A percentile compares a stretch with the other conserved stretches of the same genome.
Conservation (phyloP, 2,329 filamentous ascomycete genomes). For the Raffaelea albimanens region DNA sequence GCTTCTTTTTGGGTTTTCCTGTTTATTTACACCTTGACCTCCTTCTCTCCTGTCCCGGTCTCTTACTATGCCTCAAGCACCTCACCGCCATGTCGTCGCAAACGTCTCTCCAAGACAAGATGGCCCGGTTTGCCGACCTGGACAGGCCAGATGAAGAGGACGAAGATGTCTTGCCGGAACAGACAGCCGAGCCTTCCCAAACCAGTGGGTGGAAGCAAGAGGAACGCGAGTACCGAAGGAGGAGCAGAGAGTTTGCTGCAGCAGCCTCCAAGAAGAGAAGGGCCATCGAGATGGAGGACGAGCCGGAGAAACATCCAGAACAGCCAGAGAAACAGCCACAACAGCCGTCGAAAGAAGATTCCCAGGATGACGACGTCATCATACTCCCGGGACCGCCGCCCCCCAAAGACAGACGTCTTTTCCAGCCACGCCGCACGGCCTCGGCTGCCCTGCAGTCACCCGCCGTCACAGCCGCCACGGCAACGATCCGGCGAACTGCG, state of each 20-base stretch:
- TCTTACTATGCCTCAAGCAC: too few relatives aligned
- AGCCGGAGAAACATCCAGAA: not conserved
- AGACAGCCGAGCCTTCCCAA: not conserved
- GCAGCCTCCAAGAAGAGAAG: not conserved
- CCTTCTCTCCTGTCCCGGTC: too few relatives aligned
- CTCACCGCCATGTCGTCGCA: not conserved
- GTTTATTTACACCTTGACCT: too few relatives aligned
- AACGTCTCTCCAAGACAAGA: conserved; percentile 5
- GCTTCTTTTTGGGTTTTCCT: not conserved
- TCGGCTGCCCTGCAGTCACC: not conserved
- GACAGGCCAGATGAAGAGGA: conserved; percentile 1
- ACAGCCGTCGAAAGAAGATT: not conserved
- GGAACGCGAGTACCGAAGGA: not conserved
- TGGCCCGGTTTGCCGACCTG: conserved; percentile 6
- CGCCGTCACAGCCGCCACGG: not conserved
- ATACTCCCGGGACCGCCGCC: not conserved
- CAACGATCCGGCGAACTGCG: conserved; percentile 1
- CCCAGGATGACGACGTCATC: not conserved
- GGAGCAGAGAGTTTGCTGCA: not conserved
- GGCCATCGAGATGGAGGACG: not conserved
- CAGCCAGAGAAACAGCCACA: not conserved
- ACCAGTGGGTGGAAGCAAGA: not conserved
- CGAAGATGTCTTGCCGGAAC: not conserved
- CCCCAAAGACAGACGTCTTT: conserved; percentile 2
- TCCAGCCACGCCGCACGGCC: conserved; percentile 18